Conservation (phyloP, 2,329 filamentous ascomycete species). For the Hypomyces perniciosus region DNA sequence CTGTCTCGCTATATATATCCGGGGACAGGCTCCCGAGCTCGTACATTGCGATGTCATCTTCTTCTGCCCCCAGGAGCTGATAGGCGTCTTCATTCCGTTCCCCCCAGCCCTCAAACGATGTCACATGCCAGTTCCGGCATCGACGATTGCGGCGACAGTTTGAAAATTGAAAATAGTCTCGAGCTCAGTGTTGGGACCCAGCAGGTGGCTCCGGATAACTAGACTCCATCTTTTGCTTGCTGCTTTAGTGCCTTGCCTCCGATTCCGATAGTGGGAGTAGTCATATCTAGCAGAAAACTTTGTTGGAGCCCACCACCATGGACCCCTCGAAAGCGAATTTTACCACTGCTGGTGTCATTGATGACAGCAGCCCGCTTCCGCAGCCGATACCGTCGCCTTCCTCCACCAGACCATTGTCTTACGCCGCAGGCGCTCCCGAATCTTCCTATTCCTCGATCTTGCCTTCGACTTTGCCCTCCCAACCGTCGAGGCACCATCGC, state of each 20-base stretch:
- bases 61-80: too few relatives aligned
- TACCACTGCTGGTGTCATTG: neutral
- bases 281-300: neutral
- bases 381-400: neutral
- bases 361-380: conserved; percentile 4
- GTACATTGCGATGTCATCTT: neutral
- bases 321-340: conserved; percentile 5
- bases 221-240: too few relatives aligned
- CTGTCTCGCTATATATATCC: neutral
- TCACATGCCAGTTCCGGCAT: conserved; percentile 2
- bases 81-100: too few relatives aligned
- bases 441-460: neutral
- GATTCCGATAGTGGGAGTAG: too few relatives aligned
- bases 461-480: conserved; percentile 7
- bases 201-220: too few relatives aligned
- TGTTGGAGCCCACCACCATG: conserved; percentile 8
- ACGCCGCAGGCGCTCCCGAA: conserved; percentile 9
- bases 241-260: neutral
- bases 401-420: neutral
- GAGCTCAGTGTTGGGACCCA: too few relatives aligned
- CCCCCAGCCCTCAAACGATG: conserved; percentile 1
- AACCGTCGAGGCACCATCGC: conserved; percentile 4
- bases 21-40: neutral
- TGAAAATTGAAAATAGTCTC: neutral
- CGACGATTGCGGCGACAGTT: conserved; percentile 3